These are phyloP conservation scores for Microdochium nivale DNA, from an alignment of 2,329 filamentous ascomycete genomes.

Conservation along the genomic window DNA sequence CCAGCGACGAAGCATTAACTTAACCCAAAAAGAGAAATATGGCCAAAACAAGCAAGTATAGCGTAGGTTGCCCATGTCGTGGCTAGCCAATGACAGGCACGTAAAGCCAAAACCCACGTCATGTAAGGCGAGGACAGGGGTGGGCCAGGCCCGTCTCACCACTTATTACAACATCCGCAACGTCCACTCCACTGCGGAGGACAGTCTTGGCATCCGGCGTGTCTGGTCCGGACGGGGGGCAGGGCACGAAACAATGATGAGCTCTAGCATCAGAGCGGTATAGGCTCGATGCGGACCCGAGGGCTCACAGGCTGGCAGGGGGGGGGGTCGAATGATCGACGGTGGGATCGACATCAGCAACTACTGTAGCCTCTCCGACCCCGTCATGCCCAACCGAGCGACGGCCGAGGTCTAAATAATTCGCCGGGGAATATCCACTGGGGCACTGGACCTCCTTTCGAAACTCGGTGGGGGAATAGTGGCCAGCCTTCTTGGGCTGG, in stretches of 20 bases:
- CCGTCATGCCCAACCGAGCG: background rate
- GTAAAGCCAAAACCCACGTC: background rate
- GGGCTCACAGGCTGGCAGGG: background rate
- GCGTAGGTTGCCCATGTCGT: background rate
- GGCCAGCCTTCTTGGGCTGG: too few relatives aligned
- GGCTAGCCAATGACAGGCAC: background rate
- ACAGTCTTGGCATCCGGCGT: background rate
- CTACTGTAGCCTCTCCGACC: background rate
- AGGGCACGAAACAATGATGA: background rate
- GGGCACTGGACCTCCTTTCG: background rate
- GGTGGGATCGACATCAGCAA: background rate
- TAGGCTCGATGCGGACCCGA: background rate
- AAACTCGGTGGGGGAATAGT: background rate
- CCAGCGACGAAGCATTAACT: background rate
- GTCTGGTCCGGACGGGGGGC: background rate
- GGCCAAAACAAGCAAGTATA: background rate
- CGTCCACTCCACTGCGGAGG: background rate
- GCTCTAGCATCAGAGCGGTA: background rate
- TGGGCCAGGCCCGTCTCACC: background rate
- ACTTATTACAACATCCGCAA: background rate
- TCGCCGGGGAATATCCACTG: background rate
- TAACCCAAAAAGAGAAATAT: background rate
- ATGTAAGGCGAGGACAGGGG: background rate
- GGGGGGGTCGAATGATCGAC: background rate
- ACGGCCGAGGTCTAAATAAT: background rate